These are phyloP conservation scores for Wickerhamiella infanticola DNA, from an alignment of 1,139 yeast genomes.

Conservation along the genomic window DNA sequence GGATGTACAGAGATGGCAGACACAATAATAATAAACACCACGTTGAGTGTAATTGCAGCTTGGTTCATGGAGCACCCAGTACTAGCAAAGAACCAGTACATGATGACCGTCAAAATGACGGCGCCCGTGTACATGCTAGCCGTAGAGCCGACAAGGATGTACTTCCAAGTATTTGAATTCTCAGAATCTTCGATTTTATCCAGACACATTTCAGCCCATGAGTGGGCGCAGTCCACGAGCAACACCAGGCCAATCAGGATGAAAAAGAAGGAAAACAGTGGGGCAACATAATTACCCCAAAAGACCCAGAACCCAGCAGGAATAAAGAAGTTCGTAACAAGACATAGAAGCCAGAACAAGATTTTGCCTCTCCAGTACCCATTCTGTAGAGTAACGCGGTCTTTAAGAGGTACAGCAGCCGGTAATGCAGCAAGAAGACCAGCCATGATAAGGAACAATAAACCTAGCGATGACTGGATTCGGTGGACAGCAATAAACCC, in stretches of 20 bases:
- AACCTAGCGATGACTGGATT: conserved; percentile 74
- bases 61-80: conserved; percentile 85
- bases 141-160: conserved; percentile 73
- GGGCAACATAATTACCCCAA: conserved; percentile 86
- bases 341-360: conserved; percentile 40
- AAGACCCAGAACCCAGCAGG: conserved; percentile 79
- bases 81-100: conserved; percentile 74
- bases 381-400: conserved; percentile 73
- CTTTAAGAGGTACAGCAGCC: conserved; percentile 45
- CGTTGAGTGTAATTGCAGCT: conserved; percentile 66
- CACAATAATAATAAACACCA: conserved; percentile 46
- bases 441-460: conserved; percentile 62
- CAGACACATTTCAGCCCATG: conserved; percentile 95
- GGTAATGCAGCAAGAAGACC: conserved; percentile 53
- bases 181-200: conserved; percentile 87
- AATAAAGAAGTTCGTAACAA: conserved; percentile 52
- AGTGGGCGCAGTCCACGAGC: conserved; percentile 93
- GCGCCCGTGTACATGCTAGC: conserved; percentile 66
- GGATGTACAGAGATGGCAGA: conserved; percentile 68
- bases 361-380: conserved; percentile 78
- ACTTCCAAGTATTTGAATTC: conserved; percentile 50
- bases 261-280: conserved; percentile 69
- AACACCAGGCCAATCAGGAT: conserved; percentile 79
- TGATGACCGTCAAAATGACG: conserved; percentile 52
- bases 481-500: conserved; percentile 91